Evolutionary conservation across 1,284 basidiomycete species (phyloP), one percentile per base, ranked within the genome.

Genomic region (Dichomitus squalens): DNA sequence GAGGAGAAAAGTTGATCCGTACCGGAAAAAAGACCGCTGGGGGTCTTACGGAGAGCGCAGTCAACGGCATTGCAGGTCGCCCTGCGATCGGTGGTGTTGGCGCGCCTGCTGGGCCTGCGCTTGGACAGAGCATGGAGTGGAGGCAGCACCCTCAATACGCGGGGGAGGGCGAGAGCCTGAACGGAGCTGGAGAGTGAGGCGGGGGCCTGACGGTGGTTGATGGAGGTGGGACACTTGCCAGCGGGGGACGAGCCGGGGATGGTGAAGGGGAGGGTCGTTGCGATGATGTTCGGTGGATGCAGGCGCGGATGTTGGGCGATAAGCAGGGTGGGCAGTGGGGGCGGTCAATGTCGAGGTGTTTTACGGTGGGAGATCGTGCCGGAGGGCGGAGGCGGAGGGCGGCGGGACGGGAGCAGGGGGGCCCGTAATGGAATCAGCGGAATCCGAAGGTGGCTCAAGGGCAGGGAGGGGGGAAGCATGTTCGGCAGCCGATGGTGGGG

Each of bases 31-130:
- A 94, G 85, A 52, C 88, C 83, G 73, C 96, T 97, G 59, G 97
- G 79, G 33, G 92, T 95, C 78, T 97, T 95, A 57, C 95, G 81
- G 52, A 95, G 85, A 68, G 92, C 90, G 57, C 95, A 83, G 77
- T 97, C 95, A 58, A 96, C 93, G 31, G 95, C 95, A 70, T 98
- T 98, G 78, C 97, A 95, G 36, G 92, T 94, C 6, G 93, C 93
- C 48, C 95, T 82, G 72, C 94, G 90, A 73, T 96, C 95, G 59
- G 95, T 95, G 43, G 94, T 96, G 76, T 95, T 95, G 58, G 93
- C 93, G 36, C 93, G 85, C 65, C 85, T 82, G 73, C 80, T 88
- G 70, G 87, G 86, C 73, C 90, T 94, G 76, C 90, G 85, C 72
- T 90, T 91, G 53, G 68, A 51, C 47, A 71, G 70, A 55, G 72